Conservation (phyloP, 208 protist species). For the Acanthamoeba sp. region DNA sequence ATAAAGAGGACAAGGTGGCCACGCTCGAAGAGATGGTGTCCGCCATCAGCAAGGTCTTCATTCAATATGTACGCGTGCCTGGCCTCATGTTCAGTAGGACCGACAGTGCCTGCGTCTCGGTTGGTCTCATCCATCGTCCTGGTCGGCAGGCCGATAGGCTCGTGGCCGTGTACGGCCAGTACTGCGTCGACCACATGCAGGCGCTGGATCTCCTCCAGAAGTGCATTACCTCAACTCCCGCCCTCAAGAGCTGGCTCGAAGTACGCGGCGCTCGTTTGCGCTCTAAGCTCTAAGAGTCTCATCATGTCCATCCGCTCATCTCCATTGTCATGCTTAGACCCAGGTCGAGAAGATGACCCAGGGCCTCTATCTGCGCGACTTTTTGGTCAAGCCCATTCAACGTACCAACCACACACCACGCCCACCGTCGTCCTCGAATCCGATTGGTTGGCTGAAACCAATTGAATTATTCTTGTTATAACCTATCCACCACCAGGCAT, state of each 20-base stretch:
- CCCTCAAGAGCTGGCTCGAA: conserved; percentile 22
- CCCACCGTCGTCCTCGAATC: too few relatives aligned
- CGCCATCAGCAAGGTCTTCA: conserved; percentile 12
- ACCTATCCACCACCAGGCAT: background rate
- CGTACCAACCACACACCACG: background rate
- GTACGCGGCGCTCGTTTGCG: background rate
- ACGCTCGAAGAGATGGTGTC: conserved; percentile 39
- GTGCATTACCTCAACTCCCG: background rate
- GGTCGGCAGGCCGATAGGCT: background rate
- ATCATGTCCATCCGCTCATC: background rate
- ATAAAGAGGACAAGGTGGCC: background rate
- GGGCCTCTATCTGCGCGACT: conserved; percentile 46
- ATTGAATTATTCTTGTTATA: too few relatives aligned
- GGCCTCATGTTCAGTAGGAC: too few relatives aligned
- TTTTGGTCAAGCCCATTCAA: conserved; percentile 47
- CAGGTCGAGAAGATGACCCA: conserved; percentile 39
- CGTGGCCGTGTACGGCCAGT: conserved; percentile 8
- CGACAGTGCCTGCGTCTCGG: too few relatives aligned
- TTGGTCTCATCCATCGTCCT: background rate
- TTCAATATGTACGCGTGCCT: conserved; percentile 22
- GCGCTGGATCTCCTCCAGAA: conserved; percentile 34
- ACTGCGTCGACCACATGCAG: conserved; percentile 38
- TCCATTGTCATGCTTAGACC: too few relatives aligned
- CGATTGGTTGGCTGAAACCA: too few relatives aligned
- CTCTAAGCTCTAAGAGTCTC: background rate